These are phyloP conservation scores for Isatis lusitanica DNA, from an alignment of 441 rosid species.

Conservation along the genomic window DNA sequence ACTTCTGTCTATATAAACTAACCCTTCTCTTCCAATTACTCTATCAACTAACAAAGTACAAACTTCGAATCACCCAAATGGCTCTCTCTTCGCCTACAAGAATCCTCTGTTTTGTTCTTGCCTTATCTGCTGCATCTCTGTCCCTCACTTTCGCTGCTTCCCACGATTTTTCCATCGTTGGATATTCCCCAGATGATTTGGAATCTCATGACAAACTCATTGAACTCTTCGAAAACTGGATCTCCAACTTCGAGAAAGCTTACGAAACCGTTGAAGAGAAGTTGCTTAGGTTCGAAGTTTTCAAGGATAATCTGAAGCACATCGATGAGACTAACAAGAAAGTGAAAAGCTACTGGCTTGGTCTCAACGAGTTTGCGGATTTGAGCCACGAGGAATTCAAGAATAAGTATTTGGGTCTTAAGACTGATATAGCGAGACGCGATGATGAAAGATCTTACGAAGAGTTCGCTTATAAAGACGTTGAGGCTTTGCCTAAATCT, in stretches of 20 bases:
- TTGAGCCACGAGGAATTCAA: slow-evolving; percentile 83
- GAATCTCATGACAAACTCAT: slow-evolving; percentile 67
- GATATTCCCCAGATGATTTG: slow-evolving; percentile 66
- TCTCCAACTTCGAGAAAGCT: slow-evolving; percentile 58
- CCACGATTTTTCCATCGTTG: slow-evolving; percentile 65
- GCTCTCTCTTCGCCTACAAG: slow-evolving; percentile 36
- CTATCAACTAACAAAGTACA: slow-evolving; percentile 12
- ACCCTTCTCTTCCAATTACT: not conserved
- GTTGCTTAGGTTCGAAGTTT: slow-evolving; percentile 70
- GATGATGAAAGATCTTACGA: slow-evolving; percentile 37
- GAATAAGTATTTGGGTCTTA: slow-evolving; percentile 66
- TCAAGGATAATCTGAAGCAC: slow-evolving; percentile 77
- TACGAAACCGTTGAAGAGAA: slow-evolving; percentile 78
- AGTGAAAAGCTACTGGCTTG: slow-evolving; percentile 76
- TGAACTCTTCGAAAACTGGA: slow-evolving; percentile 83
- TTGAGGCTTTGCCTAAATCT: slow-evolving; percentile 61
- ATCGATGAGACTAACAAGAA: slow-evolving; percentile 79
- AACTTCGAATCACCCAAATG: slow-evolving; percentile 36
- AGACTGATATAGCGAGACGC: slow-evolving; percentile 34
- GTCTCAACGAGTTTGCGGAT: slow-evolving; percentile 79
- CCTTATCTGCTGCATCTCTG: slow-evolving; percentile 37
- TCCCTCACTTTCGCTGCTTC: slow-evolving; percentile 37
- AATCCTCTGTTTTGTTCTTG: slow-evolving; percentile 36
- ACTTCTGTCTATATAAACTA: slow-evolving; percentile 39
- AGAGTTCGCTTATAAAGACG: slow-evolving; percentile 53